Base-by-base conservation (phyloP, 2,329 filamentous ascomycete species). In the Fusarium torreyae region DNA sequence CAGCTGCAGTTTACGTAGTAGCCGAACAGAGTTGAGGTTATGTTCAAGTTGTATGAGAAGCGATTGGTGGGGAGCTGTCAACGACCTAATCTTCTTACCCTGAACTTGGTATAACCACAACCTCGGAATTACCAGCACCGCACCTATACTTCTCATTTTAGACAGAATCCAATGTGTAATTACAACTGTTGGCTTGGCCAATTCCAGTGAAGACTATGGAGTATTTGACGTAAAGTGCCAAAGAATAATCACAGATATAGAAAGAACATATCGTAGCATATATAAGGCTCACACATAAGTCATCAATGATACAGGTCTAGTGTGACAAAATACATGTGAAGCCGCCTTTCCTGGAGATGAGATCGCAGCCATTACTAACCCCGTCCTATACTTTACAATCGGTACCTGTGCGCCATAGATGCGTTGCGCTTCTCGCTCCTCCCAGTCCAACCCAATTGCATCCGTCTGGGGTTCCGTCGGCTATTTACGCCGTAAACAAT, bases 291-390 rank as follows among this genome's bases (percentile, higher is more conserved):
- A 69, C 64, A 69, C 63, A 63, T 56, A 68, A 71, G 59, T 68
- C 72, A 43, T 66, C 68, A 53, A 58, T 68, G 51, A 68, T 71
- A 63, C 34, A 69, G 63, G 55, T 74, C 65, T 69, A 70, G 61
- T 66, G 62, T 73, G 70, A 74, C 66, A 72, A 69, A 67, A 70
- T 73, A 75, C 73, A 75, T 71, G 70, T 68, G 58, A 74, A 73
- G 52, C 70, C 59, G 52, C 68, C 64, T 65, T 69, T 70, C 63
- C 56, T 64, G 48, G 76, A 78, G 74, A 73, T 76, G 75, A 77
- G 73, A 75, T 73, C 67, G 66, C 57, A 72, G 60, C 64, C 70
- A 74, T 72, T 74, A 73, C 59, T 65, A 63, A 57, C 66, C 69
- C 63, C 59, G 62, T 54, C 62, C 58, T 68, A 69, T 74, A 70